phyloP scores from a whole-genome alignment of 139 green algal genomes.

The Chlamydomonas incerta region DNA sequence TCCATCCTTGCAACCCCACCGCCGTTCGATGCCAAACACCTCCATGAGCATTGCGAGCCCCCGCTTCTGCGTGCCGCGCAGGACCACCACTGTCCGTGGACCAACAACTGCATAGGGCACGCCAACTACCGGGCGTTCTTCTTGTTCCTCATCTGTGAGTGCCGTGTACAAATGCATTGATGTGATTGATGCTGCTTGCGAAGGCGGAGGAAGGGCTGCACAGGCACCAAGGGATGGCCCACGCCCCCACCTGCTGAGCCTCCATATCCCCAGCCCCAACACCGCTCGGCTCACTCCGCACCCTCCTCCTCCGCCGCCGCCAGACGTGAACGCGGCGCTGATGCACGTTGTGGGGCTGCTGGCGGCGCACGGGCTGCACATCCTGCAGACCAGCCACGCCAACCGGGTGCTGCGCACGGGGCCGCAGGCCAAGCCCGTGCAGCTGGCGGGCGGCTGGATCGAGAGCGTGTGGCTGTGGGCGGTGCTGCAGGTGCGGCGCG shows the following conservation, averaged over 20 bases:
- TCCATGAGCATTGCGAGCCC: too few species aligned
- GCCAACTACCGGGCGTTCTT: constrained; percentile 93
- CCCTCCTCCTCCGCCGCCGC: too few species aligned
- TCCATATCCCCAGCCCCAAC: too few species aligned
- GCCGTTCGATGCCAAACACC: too few species aligned
- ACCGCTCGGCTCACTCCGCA: too few species aligned
- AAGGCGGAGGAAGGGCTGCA: too few species aligned
- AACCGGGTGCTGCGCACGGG: constrained; percentile 45
- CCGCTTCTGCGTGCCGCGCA: too few species aligned
- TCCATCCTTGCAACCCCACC: too few species aligned
- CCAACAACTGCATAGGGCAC: constrained; percentile 94
- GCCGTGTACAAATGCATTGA: neutral
- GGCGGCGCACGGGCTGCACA: constrained; percentile 61
- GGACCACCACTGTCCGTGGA: constrained; percentile 83
- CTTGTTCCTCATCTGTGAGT: constrained; percentile 77
- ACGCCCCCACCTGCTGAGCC: too few species aligned
- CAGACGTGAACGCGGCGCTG: constrained; percentile 68
- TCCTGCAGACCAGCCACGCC: constrained; percentile 46
- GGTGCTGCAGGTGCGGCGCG: constrained; percentile 29
- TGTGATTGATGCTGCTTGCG: too few species aligned
- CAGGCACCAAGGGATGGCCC: too few species aligned
- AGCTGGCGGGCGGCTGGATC: constrained; percentile 32
- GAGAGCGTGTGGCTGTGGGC: constrained; percentile 43
- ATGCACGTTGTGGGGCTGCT: constrained; percentile 70
- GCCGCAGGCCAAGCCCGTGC: constrained; percentile 33